Base-by-base conservation (phyloP, 106 monocot genomes). In the Phalaenopsis equestris region DNA sequence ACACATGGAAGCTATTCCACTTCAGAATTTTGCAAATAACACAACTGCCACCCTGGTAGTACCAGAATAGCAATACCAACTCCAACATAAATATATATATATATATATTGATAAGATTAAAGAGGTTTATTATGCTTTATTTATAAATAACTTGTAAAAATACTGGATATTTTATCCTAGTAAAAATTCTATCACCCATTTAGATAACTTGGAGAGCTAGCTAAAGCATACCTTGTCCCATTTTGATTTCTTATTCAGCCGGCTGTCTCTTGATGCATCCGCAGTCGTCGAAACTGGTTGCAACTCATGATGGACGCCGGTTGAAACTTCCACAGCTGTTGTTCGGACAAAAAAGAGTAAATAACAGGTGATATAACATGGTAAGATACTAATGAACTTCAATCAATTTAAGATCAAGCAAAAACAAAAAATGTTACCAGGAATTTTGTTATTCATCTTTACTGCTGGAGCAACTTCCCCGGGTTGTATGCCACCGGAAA, bases 201-300 rank as follows among this genome's bases (percentile, higher is more conserved):
- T 65, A 5, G 21, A 21, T 65, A 72, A 36, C 14, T 2, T 52
- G 1, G 12, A 42, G 24, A 5, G 49, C 49, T 55, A 5, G 48
- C 82, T 57, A 75, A 41, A 21, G 23, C 52, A 57, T 73, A 96
- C 96, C 91, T 96, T 96, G 77, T 96, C 96, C 96, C 96, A 96
- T 80, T 96, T 96, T 77, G 91, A 81, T 82, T 96, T 96, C 82
- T 92, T 96, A 83, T 83, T 85, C n/a, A 83, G 86, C 75, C 88
- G 86, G 75, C 17, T 76, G 9, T 96, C 93, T 81, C 80, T 90
- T 2, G 84, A 30, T 41, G 80, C 84, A 84, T 91, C 91, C 75
- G 39, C 77, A 82, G 55, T 61, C 55, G 74, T 18, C 49, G 83
- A 75, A 65, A 46, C 77, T 42, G 79, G 64, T 37, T 83, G 84